These are phyloP conservation scores for Pythium catenulatum DNA, from an alignment of 352 stramenopile species.

Conservation along the genomic window DNA sequence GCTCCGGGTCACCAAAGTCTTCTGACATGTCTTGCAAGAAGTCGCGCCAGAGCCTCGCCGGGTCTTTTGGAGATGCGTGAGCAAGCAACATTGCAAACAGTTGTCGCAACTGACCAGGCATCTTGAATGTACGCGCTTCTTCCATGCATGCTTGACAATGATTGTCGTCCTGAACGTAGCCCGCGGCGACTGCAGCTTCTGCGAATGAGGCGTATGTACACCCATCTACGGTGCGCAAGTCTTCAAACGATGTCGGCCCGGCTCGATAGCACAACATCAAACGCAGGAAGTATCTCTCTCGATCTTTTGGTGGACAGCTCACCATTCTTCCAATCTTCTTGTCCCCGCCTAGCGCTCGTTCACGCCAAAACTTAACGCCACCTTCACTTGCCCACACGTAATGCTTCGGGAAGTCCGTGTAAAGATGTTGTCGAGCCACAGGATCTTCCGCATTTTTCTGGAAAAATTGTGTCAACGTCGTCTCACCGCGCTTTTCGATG, in stretches of 20 bases:
- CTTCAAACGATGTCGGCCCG: constrained; percentile 54
- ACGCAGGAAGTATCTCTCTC: constrained; percentile 58
- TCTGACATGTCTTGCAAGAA: not conserved
- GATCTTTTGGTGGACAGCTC: constrained; percentile 40
- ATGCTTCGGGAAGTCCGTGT: not conserved
- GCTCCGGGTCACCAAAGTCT: not conserved
- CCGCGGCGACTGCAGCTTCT: constrained; percentile 26
- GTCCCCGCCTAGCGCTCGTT: not conserved
- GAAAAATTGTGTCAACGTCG: constrained; percentile 19
- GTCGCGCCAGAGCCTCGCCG: not conserved
- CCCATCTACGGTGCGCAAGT: constrained; percentile 47
- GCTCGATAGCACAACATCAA: constrained; percentile 45
- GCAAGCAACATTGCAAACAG: constrained; percentile 60
- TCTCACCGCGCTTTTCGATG: not conserved
- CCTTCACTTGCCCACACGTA: too few species aligned
- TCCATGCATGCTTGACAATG: constrained; percentile 42
- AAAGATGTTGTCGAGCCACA: not conserved
- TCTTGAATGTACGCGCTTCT: constrained; percentile 34
- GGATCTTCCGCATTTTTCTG: not conserved
- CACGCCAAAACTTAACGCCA: not conserved
- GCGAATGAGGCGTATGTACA: constrained; percentile 19
- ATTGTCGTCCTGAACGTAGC: constrained; percentile 49
- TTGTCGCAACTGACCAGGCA: constrained; percentile 57
- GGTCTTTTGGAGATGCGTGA: not conserved
- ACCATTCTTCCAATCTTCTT: constrained; percentile 51